Base-by-base conservation (phyloP, 139 green algal genomes). In the Asterochloris sp. region DNA sequence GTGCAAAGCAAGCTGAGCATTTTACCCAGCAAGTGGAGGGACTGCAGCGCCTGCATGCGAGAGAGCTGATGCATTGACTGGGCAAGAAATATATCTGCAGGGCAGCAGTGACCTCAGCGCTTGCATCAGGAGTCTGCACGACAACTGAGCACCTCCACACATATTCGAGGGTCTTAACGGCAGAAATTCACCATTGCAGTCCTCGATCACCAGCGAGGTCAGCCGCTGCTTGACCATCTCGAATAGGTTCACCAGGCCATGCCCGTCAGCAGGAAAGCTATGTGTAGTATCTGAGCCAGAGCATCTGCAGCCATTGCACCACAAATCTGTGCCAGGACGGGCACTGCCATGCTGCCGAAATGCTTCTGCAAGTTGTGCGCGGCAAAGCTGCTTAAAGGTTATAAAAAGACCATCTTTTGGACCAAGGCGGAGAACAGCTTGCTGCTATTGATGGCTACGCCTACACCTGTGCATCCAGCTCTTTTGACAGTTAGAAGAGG, bases 181-280 rank as follows among this genome's bases (percentile, higher is more conserved):
- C 2, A 54, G 6, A 54, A 2, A 54, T 54, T 54, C 68, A 62
- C 68, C 76, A 38, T 80, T 80, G 54, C 76, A 80, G 76, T 80
- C 68, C 12, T 38, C 60, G 11, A 80, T 62, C 23, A 69, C 16
- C 76, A 80, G 60, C 17, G 16, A 60, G 21, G n/a, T 29, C 60
- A 80, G 60, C 13, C 76, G 24, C 14, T 14, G 15, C 24, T 21
- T n/a, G 29, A 80, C 54, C n/a, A 21, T 12, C 8, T 16, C 24
- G 21, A 80, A 80, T 8, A 80, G 15, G 60, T 80, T 27, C 47
- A n/a, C 21, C 12, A 80, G 60, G 19, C 60, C 27, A 17, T 69
- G 38, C 24, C 76, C 76, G 24, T 80, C 61, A 13, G 24, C 60
- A 10, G 76, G 11, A 69, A 80, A 80, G 76, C 60, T 80, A n/a